Evolutionary conservation across 331 rosid species (phyloP), one percentile per base, ranked within the genome.

Genomic region (Saraca asoca): DNA sequence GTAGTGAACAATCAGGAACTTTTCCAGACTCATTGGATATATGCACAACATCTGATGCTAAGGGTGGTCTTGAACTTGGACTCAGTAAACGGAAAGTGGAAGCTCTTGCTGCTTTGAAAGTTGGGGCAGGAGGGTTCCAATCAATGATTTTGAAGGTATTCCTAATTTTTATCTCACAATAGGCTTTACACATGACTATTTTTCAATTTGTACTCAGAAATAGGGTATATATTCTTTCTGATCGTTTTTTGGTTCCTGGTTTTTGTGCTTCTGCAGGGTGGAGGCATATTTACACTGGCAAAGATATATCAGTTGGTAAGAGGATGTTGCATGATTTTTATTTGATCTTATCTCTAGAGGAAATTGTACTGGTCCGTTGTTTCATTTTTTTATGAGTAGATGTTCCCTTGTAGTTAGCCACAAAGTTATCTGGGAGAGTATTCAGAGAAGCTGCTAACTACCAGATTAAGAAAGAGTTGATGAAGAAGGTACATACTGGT

Each of bases 391-490:
- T 73, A 43, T 67, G 70, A 60, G 64, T 66, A 42, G 49, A 68
- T 68, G 70, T 77, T 66, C 15, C 50, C 66, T 70, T 81, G 78
- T 62, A 93, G 98, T 62, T 93, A 42, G 75, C 82, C 12, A 76
- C 79, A 77, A 87, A 77, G 64, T 84, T 90, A 77, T 87, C 95
- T 31, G 95, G 98, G 74, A 93, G 80, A 79, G 66, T 90, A 77
- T 78, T 84, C 62, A 58, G 48, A 67, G 97, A 93, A 90, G 98
- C 90, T 62, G 96, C 95, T 56, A 87, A 93, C 77, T 86, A 87
- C 81, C 95, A 87, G 83, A 78, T 90, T 15, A 90, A 79, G 82
- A 90, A 79, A 81, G 98, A 90, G 77, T 69, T 93, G 54, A 56
- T 90, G 24, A 87, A 74, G 82, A 92, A 85, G 95, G 98, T 90